These are phyloP conservation scores for Neckera pumila DNA, from an alignment of 225 moss, liverwort and hornwort species.

Conservation along the genomic window DNA sequence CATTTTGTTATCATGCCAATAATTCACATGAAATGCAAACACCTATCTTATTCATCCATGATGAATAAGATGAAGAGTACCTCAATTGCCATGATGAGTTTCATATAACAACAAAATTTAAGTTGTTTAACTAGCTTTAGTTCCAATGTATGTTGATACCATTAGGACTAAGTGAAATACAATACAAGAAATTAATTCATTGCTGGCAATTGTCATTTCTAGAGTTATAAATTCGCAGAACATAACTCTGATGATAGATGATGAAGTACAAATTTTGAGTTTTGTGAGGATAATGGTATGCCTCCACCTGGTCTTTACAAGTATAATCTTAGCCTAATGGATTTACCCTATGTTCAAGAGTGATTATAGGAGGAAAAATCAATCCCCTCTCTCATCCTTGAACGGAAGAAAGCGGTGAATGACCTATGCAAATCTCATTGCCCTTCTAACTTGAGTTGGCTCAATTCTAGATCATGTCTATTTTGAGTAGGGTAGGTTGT, in stretches of 20 bases:
- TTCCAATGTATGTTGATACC: no score
- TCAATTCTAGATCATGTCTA: not conserved
- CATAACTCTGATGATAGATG: not conserved
- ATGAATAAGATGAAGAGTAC: no score
- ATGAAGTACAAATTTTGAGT: not conserved
- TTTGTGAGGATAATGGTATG: not conserved
- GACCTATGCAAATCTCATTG: not conserved
- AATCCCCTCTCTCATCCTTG: not conserved
- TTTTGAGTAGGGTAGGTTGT: not conserved
- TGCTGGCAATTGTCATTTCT: no score
- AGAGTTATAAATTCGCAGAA: no score
- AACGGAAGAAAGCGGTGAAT: not conserved
- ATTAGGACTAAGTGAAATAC: no score
- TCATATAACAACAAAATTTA: no score
- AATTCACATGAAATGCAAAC: no score
- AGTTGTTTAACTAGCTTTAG: no score
- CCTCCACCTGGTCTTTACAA: not conserved
- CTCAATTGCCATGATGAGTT: no score
- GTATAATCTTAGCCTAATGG: not conserved
- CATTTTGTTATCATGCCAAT: no score
- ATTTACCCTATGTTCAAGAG: not conserved
- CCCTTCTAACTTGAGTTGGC: not conserved
- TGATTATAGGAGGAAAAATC: not conserved
- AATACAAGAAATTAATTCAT: no score
- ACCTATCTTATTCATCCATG: no score